Base-by-base conservation (phyloP, 805 yeast genomes). In the Kuraishia hungarica region DNA sequence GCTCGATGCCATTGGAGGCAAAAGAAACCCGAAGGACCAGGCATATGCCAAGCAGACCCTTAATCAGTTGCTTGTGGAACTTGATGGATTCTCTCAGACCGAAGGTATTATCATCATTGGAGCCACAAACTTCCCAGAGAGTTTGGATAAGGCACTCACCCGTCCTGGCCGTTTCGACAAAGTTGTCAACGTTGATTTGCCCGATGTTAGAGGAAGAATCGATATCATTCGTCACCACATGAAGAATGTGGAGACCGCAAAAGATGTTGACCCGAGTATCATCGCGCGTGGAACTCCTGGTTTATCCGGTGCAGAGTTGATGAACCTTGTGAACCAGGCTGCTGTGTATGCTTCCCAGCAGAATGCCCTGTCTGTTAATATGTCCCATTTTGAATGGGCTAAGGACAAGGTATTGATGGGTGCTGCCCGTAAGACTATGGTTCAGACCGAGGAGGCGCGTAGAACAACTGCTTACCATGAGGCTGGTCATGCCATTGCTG, bases 401-500 rank as follows among this genome's bases (percentile, higher is more conserved):
- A 94, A 94, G 71, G 99, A 94, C 72, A 94, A 94, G 73, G 94
- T 96, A 55, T 76, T 96, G 66, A 84, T 94, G 88, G 99, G 99
- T 54, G 98, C 98, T 43, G 99, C 96, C 63, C 87, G 96, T 70
- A 89, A 89, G 73, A 89, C 97, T 24, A 93, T 93, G 98, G 97
- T 94, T 47, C 81, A 94, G 76, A 92, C 99, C 28, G 97, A 94
- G 69, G 97, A 93, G 58, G 82, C 96, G 0, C 82, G 97, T 70
- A 83, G 81, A 63, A 91, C 93, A 60, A 94, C 99, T 19, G 99
- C 99, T 1, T 94, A 85, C 70, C 99, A 94, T 72, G 99, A 94
- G 74, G 99, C 99, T 20, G 99, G 99, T 2, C 99, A 94, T 73
- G 99, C 99, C 3, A 89, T 94, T 56, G 91, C 93, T 88, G 98